phyloP scores from a whole-genome alignment of 148 eudicot species.

The Fallopia convolvulus region DNA sequence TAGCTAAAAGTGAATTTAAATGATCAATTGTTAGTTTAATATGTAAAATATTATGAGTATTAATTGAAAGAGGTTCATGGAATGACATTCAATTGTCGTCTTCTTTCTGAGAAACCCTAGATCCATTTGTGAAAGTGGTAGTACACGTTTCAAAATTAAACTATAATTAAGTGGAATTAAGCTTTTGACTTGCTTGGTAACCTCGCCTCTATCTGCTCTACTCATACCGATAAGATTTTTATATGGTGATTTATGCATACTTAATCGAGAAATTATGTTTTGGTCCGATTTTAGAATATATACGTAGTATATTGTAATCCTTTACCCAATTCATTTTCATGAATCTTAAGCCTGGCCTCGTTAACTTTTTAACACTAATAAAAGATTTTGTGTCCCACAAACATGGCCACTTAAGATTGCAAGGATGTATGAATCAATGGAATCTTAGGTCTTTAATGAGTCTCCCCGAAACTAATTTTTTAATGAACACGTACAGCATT shows the following conservation, averaged over 20 bases:
- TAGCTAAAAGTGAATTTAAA: too few species aligned
- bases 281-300: not conserved
- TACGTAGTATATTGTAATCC: too few species aligned
- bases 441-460: not conserved
- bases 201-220: not conserved
- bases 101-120: not conserved
- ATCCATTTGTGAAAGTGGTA: not conserved
- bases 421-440: not conserved
- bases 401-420: not conserved
- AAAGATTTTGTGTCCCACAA: not conserved
- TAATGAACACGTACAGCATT: not conserved
- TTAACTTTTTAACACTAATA: not conserved
- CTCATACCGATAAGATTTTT: not conserved
- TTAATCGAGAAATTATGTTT: too few species aligned
- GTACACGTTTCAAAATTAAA: conserved; percentile 2
- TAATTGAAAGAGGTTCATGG: not conserved
- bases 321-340: not conserved
- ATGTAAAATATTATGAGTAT: too few species aligned
- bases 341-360: not conserved
- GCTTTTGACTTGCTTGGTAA: not conserved
- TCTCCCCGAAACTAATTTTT: not conserved
- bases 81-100: not conserved
- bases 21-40: not conserved
- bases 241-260: too few species aligned
- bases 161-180: not conserved